phyloP scores from a whole-genome alignment of 371 early-diverging fungal species.

The Synchytrium microbalum region DNA sequence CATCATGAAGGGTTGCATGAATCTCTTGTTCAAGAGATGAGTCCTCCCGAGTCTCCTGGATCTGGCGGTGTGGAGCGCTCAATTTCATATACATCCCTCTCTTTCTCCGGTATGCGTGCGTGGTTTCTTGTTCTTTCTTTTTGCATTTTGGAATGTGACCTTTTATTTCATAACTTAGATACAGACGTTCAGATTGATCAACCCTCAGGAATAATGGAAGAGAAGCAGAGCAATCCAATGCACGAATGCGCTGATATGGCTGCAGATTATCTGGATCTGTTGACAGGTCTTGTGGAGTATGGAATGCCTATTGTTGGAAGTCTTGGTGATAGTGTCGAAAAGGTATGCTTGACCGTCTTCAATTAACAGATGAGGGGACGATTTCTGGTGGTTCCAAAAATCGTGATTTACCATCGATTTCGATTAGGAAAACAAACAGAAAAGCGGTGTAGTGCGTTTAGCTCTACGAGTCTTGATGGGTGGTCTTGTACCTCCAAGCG shows the following conservation, averaged over 20 bases:
- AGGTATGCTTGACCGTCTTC: constrained; percentile 14
- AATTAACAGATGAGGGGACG: neutral
- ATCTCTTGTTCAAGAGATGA: constrained; percentile 17
- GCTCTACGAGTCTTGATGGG: constrained; percentile 27
- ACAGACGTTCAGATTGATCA: too few species aligned
- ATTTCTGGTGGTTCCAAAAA: too few species aligned
- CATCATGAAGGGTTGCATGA: constrained; percentile 25
- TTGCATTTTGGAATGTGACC: constrained; percentile 8
- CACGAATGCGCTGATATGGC: constrained; percentile 26
- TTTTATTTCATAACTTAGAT: constrained; percentile 4
- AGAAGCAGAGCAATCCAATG: constrained; percentile 14
- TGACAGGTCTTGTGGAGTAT: constrained; percentile 18
- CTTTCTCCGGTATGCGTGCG: constrained; percentile 7
- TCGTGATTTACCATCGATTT: neutral
- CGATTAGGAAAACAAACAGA: neutral
- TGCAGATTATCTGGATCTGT: constrained; percentile 24
- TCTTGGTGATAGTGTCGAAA: constrained; percentile 22
- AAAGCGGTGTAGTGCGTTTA: constrained; percentile 11
- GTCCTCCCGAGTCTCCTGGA: constrained; percentile 3
- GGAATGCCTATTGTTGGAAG: constrained; percentile 20
- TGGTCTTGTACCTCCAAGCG: constrained; percentile 23
- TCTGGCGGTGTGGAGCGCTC: constrained; percentile 8
- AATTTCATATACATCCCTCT: constrained; percentile 18
- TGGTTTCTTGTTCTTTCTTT: constrained; percentile 7
- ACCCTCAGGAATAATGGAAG: constrained; percentile 10